Conservation (phyloP, 2,329 filamentous ascomycete species). For the Cladosporium cucumerinum region DNA sequence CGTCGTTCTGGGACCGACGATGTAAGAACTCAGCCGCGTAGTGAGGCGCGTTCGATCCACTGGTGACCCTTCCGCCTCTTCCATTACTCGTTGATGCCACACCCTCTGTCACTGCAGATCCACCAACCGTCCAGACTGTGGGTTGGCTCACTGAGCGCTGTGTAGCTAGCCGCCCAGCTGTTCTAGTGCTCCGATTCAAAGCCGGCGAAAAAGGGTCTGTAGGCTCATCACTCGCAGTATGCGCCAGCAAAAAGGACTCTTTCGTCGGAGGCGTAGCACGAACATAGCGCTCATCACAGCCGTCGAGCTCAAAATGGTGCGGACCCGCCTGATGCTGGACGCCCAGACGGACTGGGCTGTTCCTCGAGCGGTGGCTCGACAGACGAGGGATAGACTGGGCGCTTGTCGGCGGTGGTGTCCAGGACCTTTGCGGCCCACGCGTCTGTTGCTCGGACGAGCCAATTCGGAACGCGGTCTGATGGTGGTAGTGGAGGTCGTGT, state of each 20-base stretch:
- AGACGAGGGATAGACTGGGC: not conserved
- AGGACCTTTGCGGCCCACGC: not conserved
- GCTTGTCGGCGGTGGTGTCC: not conserved
- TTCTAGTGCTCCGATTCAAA: conserved; percentile 15
- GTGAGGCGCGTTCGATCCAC: conserved; percentile 68
- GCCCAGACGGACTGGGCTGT: not conserved
- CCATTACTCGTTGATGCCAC: conserved; percentile 53
- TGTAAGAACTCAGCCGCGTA: conserved; percentile 57
- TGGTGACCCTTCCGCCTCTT: conserved; percentile 61
- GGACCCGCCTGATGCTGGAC: not conserved
- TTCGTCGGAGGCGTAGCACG: conserved; percentile 25
- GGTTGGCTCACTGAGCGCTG: conserved; percentile 56
- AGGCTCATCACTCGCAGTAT: not conserved
- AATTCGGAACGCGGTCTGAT: not conserved
- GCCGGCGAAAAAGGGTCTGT: conserved; percentile 30
- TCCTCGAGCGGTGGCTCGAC: not conserved
- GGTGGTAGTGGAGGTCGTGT: not conserved
- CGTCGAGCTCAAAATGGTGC: not conserved
- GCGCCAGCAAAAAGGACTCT: conserved; percentile 22
- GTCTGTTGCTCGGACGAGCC: not conserved
- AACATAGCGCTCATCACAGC: not conserved
- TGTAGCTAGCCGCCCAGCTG: conserved; percentile 17
- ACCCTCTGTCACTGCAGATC: conserved; percentile 45
- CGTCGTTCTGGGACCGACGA: conserved; percentile 27
- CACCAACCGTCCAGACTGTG: conserved; percentile 74